phyloP scores from a whole-genome alignment of 2,329 filamentous ascomycete genomes.

The Alternaria metachromatica region DNA sequence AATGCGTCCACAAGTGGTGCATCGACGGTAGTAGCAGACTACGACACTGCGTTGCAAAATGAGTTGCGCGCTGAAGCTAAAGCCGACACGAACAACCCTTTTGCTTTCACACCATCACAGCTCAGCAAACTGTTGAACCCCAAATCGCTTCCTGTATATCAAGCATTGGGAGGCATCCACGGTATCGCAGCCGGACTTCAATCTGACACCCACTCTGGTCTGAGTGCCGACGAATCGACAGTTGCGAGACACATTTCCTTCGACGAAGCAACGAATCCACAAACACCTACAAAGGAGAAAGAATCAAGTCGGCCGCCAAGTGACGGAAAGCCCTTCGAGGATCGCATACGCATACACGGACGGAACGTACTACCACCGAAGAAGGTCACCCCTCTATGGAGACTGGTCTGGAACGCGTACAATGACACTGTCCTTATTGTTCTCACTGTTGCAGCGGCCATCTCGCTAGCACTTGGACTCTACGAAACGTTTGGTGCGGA shows the following conservation, averaged over 20 bases:
- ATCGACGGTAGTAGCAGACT: slow-evolving; percentile 39
- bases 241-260: slow-evolving; percentile 57
- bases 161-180: slow-evolving; percentile 60
- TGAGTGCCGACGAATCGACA: slow-evolving; percentile 59
- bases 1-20: slow-evolving; percentile 27
- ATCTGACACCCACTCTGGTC: slow-evolving; percentile 56
- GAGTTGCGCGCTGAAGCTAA: slow-evolving; percentile 39
- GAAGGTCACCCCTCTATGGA: slow-evolving; percentile 66
- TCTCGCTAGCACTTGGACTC: slow-evolving; percentile 72
- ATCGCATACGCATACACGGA: slow-evolving; percentile 66
- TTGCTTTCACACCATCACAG: slow-evolving; percentile 63
- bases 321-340: slow-evolving; percentile 51
- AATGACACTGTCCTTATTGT: slow-evolving; percentile 77
- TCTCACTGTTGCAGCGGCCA: slow-evolving; percentile 69
- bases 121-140: slow-evolving; percentile 62
- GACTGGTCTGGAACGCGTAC: slow-evolving; percentile 71
- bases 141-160: slow-evolving; percentile 57
- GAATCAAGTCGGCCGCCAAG: slow-evolving; percentile 21
- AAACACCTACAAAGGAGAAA: slow-evolving; percentile 29
- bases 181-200: slow-evolving; percentile 62
- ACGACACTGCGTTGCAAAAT: slow-evolving; percentile 28
- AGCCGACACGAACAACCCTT: slow-evolving; percentile 53
- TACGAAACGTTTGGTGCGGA: slow-evolving; percentile 67
- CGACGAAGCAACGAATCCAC: slow-evolving; percentile 56
- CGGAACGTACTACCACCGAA: slow-evolving; percentile 69